A percentile compares a stretch with the other conserved stretches of the same genome.
These are phyloP conservation scores for Acanthamoeba castellanii DNA, from an alignment of 208 protist species.

Conservation along the genomic window DNA sequence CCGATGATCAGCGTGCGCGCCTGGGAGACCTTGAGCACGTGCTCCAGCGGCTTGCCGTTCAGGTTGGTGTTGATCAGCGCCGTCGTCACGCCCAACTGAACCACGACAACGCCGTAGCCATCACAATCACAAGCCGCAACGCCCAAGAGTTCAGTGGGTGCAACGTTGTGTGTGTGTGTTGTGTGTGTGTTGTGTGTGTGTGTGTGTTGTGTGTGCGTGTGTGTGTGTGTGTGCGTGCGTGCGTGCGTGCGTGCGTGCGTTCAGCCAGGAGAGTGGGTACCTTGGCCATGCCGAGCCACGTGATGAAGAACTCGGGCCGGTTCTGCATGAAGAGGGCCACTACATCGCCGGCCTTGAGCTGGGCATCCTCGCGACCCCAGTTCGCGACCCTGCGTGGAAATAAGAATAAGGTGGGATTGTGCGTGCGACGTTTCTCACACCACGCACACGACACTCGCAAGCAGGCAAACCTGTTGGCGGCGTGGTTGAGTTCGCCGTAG, in stretches of 20 bases:
- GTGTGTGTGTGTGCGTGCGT: no score
- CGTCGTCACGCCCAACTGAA: conserved; percentile 73
- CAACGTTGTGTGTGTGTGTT: neutral
- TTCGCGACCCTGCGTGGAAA: neutral
- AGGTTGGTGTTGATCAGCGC: conserved; percentile 80
- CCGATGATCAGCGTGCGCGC: conserved; percentile 26
- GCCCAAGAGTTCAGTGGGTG: neutral
- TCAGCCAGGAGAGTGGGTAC: neutral
- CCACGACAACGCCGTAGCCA: conserved; percentile 16
- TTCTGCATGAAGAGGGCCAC: conserved; percentile 75
- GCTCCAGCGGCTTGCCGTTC: conserved; percentile 66
- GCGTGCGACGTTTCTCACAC: no score
- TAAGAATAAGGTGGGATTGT: neutral
- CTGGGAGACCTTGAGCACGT: neutral
- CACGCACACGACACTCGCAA: neutral
- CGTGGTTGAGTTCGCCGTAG: conserved; percentile 27
- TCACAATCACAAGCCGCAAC: neutral
- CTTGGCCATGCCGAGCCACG: conserved; percentile 45
- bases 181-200: no score
- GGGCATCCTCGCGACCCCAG: conserved; percentile 12
- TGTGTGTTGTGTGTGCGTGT: no score
- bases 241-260: no score
- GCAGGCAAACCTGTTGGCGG: neutral
- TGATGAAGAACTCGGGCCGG: conserved; percentile 70
- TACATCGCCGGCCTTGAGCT: conserved; percentile 59